These are phyloP conservation scores for Scedosporium minutisporum DNA, from an alignment of 2,329 filamentous ascomycete genomes.

Conservation along the genomic window DNA sequence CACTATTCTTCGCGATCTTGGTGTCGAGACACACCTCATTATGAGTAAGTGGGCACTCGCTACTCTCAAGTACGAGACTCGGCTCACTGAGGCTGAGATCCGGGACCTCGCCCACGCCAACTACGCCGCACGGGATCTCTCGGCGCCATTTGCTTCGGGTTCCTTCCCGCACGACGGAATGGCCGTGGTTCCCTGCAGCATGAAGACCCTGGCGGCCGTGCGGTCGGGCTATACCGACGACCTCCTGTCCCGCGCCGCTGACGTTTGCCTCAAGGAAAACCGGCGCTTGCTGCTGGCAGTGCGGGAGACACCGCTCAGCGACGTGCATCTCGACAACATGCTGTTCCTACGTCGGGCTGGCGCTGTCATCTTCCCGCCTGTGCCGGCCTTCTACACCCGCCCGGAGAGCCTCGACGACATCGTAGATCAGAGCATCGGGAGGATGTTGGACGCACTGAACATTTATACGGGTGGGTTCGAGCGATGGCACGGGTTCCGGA, in stretches of 20 bases:
- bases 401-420: slow-evolving; percentile 29
- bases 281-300: slow-evolving; percentile 27
- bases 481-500: slow-evolving; percentile 23
- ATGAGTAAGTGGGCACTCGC: slow-evolving; percentile 38
- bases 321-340: slow-evolving; percentile 39
- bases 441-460: slow-evolving; percentile 34
- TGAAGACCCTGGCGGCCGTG: slow-evolving; percentile 37
- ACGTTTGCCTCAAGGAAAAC: slow-evolving; percentile 35
- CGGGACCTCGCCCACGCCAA: slow-evolving; percentile 25
- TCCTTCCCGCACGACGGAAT: slow-evolving; percentile 34
- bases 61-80: slow-evolving; percentile 37
- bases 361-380: slow-evolving; percentile 33
- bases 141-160: slow-evolving; percentile 33
- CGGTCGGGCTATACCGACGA: slow-evolving; percentile 31
- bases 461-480: slow-evolving; percentile 29
- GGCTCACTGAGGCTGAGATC: slow-evolving; percentile 24
- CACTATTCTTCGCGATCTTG: slow-evolving; percentile 26
- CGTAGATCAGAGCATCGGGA: slow-evolving; percentile 33
- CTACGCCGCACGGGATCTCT: slow-evolving; percentile 31
- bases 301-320: slow-evolving; percentile 35
- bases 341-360: slow-evolving; percentile 24
- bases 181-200: slow-evolving; percentile 36
- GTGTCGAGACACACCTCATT: slow-evolving; percentile 37
- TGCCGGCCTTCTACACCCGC: slow-evolving; percentile 33
- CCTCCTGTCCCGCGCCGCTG: slow-evolving; percentile 33